Conservation (phyloP, 2,329 filamentous ascomycete genomes). For the Pestalotiopsis sp. region DNA sequence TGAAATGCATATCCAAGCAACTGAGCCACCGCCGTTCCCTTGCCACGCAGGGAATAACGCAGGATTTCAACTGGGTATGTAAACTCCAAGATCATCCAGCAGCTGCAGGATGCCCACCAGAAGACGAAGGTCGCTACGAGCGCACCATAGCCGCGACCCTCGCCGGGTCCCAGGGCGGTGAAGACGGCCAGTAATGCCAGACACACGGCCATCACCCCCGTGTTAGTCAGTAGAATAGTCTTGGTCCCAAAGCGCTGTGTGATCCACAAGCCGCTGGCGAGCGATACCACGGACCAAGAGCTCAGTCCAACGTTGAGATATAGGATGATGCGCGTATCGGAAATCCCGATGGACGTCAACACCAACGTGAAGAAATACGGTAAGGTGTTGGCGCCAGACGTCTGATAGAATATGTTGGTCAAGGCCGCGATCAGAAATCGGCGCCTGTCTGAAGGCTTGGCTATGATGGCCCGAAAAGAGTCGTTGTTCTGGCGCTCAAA, state of each 20-base stretch:
- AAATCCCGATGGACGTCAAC: not conserved
- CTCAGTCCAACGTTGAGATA: not conserved
- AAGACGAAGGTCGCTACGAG: conserved; percentile 1
- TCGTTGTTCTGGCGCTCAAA: not conserved
- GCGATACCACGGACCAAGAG: not conserved
- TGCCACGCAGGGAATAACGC: not conserved
- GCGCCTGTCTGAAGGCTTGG: not conserved
- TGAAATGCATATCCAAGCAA: not conserved
- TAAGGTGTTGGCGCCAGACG: not conserved
- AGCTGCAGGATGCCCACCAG: not conserved
- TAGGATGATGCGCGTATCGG: not conserved
- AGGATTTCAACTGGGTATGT: conserved; percentile 6
- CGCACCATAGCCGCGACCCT: not conserved
- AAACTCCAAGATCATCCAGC: conserved; percentile 9
- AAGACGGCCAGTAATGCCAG: not conserved
- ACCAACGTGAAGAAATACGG: conserved; percentile 4
- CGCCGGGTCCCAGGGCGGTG: not conserved
- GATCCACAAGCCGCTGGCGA: not conserved
- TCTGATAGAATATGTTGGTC: conserved; percentile 10
- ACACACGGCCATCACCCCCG: not conserved
- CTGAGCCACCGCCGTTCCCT: not conserved
- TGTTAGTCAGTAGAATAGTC: not conserved
- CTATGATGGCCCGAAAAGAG: not conserved
- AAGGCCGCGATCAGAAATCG: conserved; percentile 7
- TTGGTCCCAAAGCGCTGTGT: not conserved